Conservation (phyloP, 768 basidiomycete genomes). For the Collybiopsis luxurians region DNA sequence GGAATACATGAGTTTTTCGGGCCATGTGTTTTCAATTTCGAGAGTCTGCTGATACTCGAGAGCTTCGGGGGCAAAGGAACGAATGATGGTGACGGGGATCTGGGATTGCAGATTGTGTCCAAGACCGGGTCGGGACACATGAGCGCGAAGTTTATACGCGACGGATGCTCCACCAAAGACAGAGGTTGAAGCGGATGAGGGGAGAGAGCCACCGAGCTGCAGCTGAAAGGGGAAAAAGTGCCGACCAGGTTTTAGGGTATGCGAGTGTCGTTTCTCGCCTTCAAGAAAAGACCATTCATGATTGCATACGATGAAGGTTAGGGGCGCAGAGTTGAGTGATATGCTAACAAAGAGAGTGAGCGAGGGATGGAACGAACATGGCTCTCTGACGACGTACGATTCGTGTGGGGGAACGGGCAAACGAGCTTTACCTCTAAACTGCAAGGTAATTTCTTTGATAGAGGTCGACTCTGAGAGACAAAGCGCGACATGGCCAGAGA, state of each 20-base stretch:
- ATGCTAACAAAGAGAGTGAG: slow-evolving; percentile 26
- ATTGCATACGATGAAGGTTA: slow-evolving; percentile 65
- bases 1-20: slow-evolving; percentile 94
- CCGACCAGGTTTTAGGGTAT: slow-evolving; percentile 93
- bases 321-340: slow-evolving; percentile 40
- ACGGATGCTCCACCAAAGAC: slow-evolving; percentile 62
- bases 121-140: slow-evolving; percentile 75
- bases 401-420: slow-evolving; percentile 59
- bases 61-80: slow-evolving; percentile 76
- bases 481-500: slow-evolving; percentile 81
- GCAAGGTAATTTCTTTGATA: slow-evolving; percentile 80
- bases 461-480: slow-evolving; percentile 80
- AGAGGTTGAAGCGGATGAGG: slow-evolving; percentile 66
- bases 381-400: slow-evolving; percentile 45
- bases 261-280: slow-evolving; percentile 71
- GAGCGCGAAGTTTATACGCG: slow-evolving; percentile 87
- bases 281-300: slow-evolving; percentile 95
- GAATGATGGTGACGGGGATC: slow-evolving; percentile 62
- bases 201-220: slow-evolving; percentile 80
- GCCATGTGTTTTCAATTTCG: slow-evolving; percentile 97
- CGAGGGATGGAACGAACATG: background rate
- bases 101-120: slow-evolving; percentile 63
- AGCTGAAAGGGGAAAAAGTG: slow-evolving; percentile 93
- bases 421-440: slow-evolving; percentile 80
- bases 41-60: slow-evolving; percentile 95